Conservation (phyloP, 2,329 filamentous ascomycete genomes). For the Colletotrichum sp. region DNA sequence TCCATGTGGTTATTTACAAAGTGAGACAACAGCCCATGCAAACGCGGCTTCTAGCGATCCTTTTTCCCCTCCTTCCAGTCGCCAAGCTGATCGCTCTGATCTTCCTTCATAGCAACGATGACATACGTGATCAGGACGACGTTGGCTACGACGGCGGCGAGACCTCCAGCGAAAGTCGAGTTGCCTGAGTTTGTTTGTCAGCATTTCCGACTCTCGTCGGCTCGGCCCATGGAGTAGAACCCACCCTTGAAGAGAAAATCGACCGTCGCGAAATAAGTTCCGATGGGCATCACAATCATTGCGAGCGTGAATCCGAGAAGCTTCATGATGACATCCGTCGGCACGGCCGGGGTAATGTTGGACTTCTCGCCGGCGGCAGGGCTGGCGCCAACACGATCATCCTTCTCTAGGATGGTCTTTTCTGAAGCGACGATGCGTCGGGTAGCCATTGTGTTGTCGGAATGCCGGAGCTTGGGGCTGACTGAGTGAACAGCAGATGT, state of each 20-base stretch:
- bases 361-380: conserved; percentile 61
- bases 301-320: conserved; percentile 88
- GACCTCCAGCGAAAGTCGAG: conserved; percentile 82
- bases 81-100: conserved; percentile 55
- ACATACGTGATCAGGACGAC: conserved; percentile 91
- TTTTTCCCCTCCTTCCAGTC: conserved; percentile 56
- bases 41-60: conserved; percentile 38
- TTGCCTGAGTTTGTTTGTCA: conserved; percentile 66
- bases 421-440: conserved; percentile 69
- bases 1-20: neutral
- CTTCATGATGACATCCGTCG: conserved; percentile 87
- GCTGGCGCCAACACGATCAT: conserved; percentile 48
- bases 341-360: conserved; percentile 82
- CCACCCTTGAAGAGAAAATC: conserved; percentile 79
- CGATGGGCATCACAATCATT: conserved; percentile 88
- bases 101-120: conserved; percentile 89
- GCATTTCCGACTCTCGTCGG: too few relatives aligned
- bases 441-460: conserved; percentile 65
- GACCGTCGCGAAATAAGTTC: conserved; percentile 85
- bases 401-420: conserved; percentile 69
- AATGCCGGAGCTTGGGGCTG: neutral
- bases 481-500: neutral
- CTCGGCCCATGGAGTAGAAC: conserved; percentile 13
- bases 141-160: conserved; percentile 90
- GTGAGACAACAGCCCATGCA: neutral